Conservation (phyloP, 116 monocot genomes). For the Thalassia testudinum region DNA sequence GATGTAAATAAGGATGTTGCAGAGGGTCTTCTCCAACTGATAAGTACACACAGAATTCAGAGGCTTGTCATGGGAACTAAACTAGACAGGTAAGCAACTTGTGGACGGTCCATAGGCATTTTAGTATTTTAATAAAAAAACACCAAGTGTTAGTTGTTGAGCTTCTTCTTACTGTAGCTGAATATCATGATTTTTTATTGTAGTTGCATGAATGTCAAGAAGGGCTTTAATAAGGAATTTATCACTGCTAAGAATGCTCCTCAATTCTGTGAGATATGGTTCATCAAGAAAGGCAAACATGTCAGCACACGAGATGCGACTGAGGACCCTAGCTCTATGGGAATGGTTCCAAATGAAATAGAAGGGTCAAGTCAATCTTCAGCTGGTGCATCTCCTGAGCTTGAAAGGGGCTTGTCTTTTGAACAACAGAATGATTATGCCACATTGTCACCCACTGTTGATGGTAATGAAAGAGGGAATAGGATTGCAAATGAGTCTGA, state of each 20-base stretch:
- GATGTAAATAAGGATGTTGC: slow-evolving; percentile 32
- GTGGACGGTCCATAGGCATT: too few relatives aligned
- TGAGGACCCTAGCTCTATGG: not conserved
- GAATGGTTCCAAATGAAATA: too few relatives aligned
- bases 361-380: too few relatives aligned
- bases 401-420: too few relatives aligned
- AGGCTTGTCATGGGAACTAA: slow-evolving; percentile 59
- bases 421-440: too few relatives aligned
- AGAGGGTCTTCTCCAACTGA: slow-evolving; percentile 49
- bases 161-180: too few relatives aligned
- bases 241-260: slow-evolving; percentile 45
- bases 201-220: slow-evolving; percentile 52
- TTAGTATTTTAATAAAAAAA: too few relatives aligned
- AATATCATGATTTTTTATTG: not conserved
- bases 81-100: slow-evolving; percentile 47
- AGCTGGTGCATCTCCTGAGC: too few relatives aligned
- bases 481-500: too few relatives aligned
- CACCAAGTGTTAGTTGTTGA: too few relatives aligned
- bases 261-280: slow-evolving; percentile 70
- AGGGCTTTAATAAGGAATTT: slow-evolving; percentile 18
- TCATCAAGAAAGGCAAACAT: slow-evolving; percentile 49
- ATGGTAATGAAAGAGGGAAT: too few relatives aligned
- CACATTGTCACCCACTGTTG: too few relatives aligned
- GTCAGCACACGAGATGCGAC: slow-evolving; percentile 46
- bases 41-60: slow-evolving; percentile 22